Base-by-base conservation (phyloP, 306 rosid genomes). In the Rosa persica region DNA sequence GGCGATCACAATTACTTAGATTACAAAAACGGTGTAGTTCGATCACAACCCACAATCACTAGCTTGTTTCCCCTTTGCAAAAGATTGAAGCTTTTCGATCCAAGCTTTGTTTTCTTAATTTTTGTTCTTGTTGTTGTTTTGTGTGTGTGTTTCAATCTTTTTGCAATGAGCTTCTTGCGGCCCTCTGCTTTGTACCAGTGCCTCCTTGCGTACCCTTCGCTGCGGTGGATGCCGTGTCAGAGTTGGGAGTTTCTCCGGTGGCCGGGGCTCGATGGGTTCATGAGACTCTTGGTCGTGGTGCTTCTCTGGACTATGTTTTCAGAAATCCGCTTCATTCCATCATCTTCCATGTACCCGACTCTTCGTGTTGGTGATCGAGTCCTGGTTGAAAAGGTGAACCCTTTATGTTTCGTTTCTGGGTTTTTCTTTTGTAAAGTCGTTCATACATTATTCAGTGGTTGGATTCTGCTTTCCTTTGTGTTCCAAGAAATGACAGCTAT, bases 261-360 rank as follows among this genome's bases (percentile, higher is more conserved):
- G 95, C 95, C 97, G 0, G 93, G 95, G 38, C 80, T 92, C 46
- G 97, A 88, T 23, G 97, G 91, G 23, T 85, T 92, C 76, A 60
- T 90, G 51, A 92, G 97, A 74, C 83, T 88, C 68, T 43, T 90
- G 49, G 95, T 92, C 58, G 23, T 90, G 68, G 55, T 84, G 48
- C 94, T 94, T 72, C 85, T 92, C 27, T 92, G 97, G 97, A 87
- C 93, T 19, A 88, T 69, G 70, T 83, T 85, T 51, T 89, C 91
- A 0, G 95, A 94, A 78, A 87, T 94, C 68, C 90, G 90, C 13
- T 87, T 19, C 85, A 94, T 94, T 61, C 92, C 96, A 4, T 94
- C 98, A 0, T 82, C 91, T 67, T 94, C 98, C 15, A 94, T 94
- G 98, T 85, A 72, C 81, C 97, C 97, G 1, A 92, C 98, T 67